phyloP scores from a whole-genome alignment of 2,329 filamentous ascomycete species.

The Colletotrichum siamense region DNA sequence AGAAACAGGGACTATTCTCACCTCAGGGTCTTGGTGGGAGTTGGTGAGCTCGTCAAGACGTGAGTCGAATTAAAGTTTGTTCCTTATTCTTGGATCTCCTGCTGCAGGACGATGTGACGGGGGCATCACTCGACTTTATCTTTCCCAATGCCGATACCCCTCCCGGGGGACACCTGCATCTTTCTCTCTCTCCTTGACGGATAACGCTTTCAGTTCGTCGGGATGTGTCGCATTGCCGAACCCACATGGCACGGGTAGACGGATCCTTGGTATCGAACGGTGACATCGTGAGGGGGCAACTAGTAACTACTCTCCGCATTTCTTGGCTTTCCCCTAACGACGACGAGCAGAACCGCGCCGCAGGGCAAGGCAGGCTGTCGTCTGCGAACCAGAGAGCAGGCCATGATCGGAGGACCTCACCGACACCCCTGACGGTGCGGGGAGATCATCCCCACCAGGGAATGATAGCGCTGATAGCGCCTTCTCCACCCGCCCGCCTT shows the following conservation, averaged over 20 bases:
- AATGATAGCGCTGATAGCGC: slow-evolving; percentile 10
- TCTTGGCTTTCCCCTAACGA: not conserved
- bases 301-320: not conserved
- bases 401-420: slow-evolving; percentile 22
- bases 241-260: not conserved
- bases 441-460: not conserved
- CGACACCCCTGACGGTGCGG: slow-evolving; percentile 17
- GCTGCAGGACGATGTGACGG: not conserved
- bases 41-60: not conserved
- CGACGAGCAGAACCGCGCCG: not conserved
- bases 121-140: slow-evolving; percentile 5
- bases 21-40: not conserved
- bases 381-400: not conserved
- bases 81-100: not conserved
- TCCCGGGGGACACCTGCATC: not conserved
- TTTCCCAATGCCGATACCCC: not conserved
- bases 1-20: not conserved
- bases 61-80: not conserved
- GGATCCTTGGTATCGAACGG: not conserved
- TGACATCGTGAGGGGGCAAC: not conserved
- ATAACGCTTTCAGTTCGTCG: not conserved
- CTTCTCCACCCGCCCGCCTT: slow-evolving; percentile 1
- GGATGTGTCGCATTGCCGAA: not conserved
- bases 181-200: not conserved
- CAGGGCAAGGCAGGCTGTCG: not conserved